phyloP scores from a whole-genome alignment of 1,284 basidiomycete genomes.

The Marasmius tenuissimus region DNA sequence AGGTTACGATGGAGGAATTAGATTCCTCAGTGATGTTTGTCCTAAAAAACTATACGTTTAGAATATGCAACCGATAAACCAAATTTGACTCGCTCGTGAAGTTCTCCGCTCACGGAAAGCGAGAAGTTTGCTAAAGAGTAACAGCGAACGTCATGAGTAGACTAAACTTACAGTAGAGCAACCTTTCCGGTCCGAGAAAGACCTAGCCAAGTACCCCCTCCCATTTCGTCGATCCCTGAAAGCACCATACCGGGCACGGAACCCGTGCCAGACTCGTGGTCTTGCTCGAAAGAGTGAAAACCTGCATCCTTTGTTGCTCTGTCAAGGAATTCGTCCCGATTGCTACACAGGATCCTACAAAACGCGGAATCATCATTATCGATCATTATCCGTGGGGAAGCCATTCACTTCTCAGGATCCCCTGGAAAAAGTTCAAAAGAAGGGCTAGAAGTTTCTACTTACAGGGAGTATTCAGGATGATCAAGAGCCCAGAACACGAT shows the following conservation, averaged over 20 bases:
- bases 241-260: constrained; percentile 43
- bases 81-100: not conserved
- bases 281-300: constrained; percentile 56
- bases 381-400: constrained; percentile 4
- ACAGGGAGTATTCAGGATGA: constrained; percentile 77
- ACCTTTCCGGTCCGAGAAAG: constrained; percentile 61
- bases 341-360: constrained; percentile 67
- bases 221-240: constrained; percentile 69
- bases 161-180: constrained; percentile 61
- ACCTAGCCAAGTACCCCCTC: constrained; percentile 81
- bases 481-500: constrained; percentile 74
- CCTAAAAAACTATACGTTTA: constrained; percentile 34
- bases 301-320: constrained; percentile 65
- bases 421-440: constrained; percentile 4
- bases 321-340: constrained; percentile 72
- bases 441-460: constrained; percentile 32
- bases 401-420: not conserved
- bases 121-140: constrained; percentile 2
- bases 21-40: constrained; percentile 78
- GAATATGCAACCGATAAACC: constrained; percentile 1
- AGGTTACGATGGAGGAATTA: constrained; percentile 43
- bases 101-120: not conserved
- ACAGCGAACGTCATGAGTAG: constrained; percentile 2
- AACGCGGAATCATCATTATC: constrained; percentile 1
- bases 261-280: constrained; percentile 23